A percentile compares a stretch with the other conserved stretches of the same genome.
Conservation (phyloP, 768 basidiomycete genomes). For the Mycena epipterygia region DNA sequence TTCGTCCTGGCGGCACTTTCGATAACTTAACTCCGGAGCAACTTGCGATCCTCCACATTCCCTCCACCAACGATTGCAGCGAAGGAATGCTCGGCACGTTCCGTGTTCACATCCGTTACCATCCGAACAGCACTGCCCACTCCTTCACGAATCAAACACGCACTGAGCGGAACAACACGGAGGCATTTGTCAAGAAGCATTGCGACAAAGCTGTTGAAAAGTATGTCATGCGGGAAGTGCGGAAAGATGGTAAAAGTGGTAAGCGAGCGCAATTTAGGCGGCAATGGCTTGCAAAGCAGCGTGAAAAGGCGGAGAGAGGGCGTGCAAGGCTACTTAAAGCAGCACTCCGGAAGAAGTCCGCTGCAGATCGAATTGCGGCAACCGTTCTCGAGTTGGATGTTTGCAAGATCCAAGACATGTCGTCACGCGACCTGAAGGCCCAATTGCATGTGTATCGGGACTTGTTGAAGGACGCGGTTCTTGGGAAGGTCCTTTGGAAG, state of each 20-base stretch:
- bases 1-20: not conserved
- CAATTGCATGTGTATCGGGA: conserved; percentile 4
- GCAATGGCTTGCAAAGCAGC: not conserved
- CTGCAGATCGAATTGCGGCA: not conserved
- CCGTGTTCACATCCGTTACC: too few species aligned
- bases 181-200: conserved; percentile 33
- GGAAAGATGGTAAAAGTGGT: conserved; percentile 17
- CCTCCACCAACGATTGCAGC: conserved; percentile 37
- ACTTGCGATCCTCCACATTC: not conserved
- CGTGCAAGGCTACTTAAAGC: not conserved
- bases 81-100: conserved; percentile 35
- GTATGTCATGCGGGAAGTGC: conserved; percentile 34
- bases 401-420: not conserved
- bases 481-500: not conserved
- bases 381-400: not conserved
- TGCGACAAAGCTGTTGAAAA: conserved; percentile 18
- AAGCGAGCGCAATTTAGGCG: not conserved
- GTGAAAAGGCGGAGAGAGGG: not conserved
- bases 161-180: conserved; percentile 33
- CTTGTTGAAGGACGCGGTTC: conserved; percentile 2
- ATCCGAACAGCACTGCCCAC: too few species aligned
- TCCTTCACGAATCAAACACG: conserved; percentile 32
- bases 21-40: conserved; percentile 37
- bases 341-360: not conserved
- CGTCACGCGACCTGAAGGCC: not conserved